phyloP scores from a whole-genome alignment of 129 eudicot species.

The Helianthus tuberosus region DNA sequence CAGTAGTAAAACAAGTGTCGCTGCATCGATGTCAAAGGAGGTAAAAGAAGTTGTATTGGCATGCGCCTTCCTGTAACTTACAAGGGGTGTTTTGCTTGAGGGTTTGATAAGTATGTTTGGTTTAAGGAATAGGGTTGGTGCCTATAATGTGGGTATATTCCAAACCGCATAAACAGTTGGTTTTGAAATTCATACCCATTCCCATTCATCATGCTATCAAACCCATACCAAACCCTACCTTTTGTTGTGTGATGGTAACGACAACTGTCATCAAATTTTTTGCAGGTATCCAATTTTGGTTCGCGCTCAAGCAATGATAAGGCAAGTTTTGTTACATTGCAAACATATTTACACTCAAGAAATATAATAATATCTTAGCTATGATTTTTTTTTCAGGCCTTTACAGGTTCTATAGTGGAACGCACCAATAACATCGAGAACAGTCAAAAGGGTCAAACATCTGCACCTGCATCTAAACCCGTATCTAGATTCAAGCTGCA shows the following conservation, averaged over 20 bases:
- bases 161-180: background rate
- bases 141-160: background rate
- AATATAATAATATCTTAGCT: background rate
- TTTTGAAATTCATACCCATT: background rate
- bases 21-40: conserved; percentile 27
- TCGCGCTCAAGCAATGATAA: conserved; percentile 17
- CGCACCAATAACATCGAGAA: conserved; percentile 43
- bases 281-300: conserved; percentile 35
- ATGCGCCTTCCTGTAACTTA: background rate
- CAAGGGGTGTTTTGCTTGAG: background rate
- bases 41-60: background rate
- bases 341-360: background rate
- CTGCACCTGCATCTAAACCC: conserved; percentile 47
- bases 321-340: conserved; percentile 39
- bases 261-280: background rate
- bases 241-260: background rate
- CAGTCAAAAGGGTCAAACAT: conserved; percentile 38
- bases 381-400: conserved; percentile 47
- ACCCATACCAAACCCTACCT: background rate
- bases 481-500: conserved; percentile 83
- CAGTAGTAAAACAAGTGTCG: conserved; percentile 11
- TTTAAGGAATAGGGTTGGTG: background rate
- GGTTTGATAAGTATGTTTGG: background rate
- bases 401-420: conserved; percentile 81
- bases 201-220: background rate